These are phyloP conservation scores for Cercophora samala DNA, from an alignment of 495 filamentous ascomycete genomes.

Conservation along the genomic window DNA sequence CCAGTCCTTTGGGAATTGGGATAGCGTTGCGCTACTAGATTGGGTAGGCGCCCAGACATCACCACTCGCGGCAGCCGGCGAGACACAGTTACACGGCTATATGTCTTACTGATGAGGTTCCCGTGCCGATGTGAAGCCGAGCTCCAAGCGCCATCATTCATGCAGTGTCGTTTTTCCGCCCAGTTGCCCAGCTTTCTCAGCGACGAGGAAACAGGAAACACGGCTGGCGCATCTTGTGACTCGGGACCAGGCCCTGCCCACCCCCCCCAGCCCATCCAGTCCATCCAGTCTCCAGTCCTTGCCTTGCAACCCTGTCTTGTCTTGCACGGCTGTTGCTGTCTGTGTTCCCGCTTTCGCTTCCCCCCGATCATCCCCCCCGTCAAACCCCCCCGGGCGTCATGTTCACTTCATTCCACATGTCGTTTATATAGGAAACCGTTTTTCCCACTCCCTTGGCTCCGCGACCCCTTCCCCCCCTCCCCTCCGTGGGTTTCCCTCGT, in stretches of 20 bases:
- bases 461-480: constrained; percentile 1
- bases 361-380: constrained; percentile 3
- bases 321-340: constrained; percentile 4
- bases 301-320: no score
- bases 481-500: constrained; percentile 6
- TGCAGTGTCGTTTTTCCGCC: no score
- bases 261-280: not conserved
- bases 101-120: constrained; percentile 1
- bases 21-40: constrained; percentile 2
- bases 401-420: not conserved
- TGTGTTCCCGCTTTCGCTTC: not conserved
- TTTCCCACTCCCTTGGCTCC: not conserved
- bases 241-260: not conserved
- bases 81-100: constrained; percentile 1
- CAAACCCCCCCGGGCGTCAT: not conserved
- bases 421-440: constrained; percentile 2
- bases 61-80: not conserved
- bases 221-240: constrained; percentile 1
- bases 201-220: constrained; percentile 4
- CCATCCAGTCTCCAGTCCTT: not conserved
- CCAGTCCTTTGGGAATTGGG: not conserved
- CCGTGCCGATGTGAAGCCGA: constrained; percentile 5
- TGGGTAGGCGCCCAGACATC: constrained; percentile 7
- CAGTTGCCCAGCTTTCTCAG: constrained; percentile 9
- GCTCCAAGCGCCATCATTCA: constrained; percentile 14